Evolutionary conservation across 352 stramenopile genomes (phyloP), one percentile per base, ranked within the genome.

Genomic region (Phytopythium ostracodes): DNA sequence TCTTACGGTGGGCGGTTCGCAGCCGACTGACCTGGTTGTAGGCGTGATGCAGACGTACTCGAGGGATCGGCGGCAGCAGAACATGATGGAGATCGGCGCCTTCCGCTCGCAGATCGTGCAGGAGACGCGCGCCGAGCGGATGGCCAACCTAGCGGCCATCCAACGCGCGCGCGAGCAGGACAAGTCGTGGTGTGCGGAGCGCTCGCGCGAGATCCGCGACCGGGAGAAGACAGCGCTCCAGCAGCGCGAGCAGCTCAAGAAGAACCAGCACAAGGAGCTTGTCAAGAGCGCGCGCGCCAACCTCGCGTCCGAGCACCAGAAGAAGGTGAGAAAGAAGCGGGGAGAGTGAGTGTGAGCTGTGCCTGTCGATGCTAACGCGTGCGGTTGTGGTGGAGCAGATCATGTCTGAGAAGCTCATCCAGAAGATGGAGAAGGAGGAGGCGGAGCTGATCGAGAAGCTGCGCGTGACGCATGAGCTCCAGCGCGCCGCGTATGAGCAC

Each of bases 401-500:
- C 47, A 51, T 84, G 42, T 84, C 81, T 14, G 77, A 92, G 53
- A 76, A 75, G 31, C 73, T 85, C 18, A 85, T 92, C 59, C 62
- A 81, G 42, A 66, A 85, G 31, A 88, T 92, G 81, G 81, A 89
- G 36, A 62, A 59, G 2, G 79, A 92, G 27, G 81, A 92, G 25
- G 62, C 68, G 17, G 66, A 79, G 40, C 59, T 92, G 54, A 87
- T 92, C 43, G 81, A 85, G 31, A 78, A 75, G 24, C 63, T 92
- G 33, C 71, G 77, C 7, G 55, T 87, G 15, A 87, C 81, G 42
- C 80, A 92, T 59, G 81, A 89, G 38, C 62, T 86, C 52, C 81
- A 90, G 64, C 79, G 75, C 27, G 68, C 75, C 4, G 81, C 80
- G 17, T 88, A 84, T 64, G 78, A 88, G 29, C 74, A 90, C 53